These are phyloP conservation scores for Quercus lobata DNA, from an alignment of 331 rosid species.

Conservation along the genomic window DNA sequence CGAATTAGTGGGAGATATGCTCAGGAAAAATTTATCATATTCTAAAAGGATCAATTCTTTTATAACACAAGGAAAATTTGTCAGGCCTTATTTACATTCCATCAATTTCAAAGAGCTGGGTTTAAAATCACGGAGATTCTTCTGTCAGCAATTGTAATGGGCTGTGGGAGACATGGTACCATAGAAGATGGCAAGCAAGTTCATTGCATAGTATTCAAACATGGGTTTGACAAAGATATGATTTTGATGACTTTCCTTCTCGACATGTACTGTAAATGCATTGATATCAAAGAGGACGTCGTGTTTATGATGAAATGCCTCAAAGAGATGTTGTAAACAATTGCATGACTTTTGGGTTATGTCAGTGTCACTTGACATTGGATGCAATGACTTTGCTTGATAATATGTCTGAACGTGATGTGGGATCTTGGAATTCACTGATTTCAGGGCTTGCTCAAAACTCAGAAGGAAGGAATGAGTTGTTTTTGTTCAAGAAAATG, in stretches of 20 bases:
- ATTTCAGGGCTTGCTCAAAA: conserved; percentile 21
- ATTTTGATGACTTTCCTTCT: conserved; percentile 25
- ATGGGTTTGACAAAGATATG: conserved; percentile 13
- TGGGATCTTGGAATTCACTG: conserved; percentile 33
- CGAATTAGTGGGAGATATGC: too few relatives aligned
- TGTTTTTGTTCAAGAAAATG: conserved; percentile 24
- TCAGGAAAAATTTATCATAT: background rate
- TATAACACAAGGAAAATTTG: conserved; percentile 7
- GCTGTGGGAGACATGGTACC: conserved; percentile 16
- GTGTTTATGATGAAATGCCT: conserved; percentile 30
- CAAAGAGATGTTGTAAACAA: conserved; percentile 24
- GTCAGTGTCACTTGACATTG: background rate
- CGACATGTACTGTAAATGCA: conserved; percentile 23
- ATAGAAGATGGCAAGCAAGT: conserved; percentile 24
- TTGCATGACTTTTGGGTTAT: conserved; percentile 28
- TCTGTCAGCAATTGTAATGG: conserved; percentile 23
- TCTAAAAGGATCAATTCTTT: conserved; percentile 2
- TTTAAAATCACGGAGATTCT: conserved; percentile 14
- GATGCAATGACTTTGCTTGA: conserved; percentile 23
- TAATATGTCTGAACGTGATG: conserved; percentile 13
- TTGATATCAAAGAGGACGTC: conserved; percentile 1
- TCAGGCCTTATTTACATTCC: conserved; percentile 12
- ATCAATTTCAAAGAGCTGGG: conserved; percentile 7
- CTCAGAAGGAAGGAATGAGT: conserved; percentile 20
- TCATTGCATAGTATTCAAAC: conserved; percentile 20